Conservation (phyloP, 441 rosid species). For the Viola pubescens region DNA sequence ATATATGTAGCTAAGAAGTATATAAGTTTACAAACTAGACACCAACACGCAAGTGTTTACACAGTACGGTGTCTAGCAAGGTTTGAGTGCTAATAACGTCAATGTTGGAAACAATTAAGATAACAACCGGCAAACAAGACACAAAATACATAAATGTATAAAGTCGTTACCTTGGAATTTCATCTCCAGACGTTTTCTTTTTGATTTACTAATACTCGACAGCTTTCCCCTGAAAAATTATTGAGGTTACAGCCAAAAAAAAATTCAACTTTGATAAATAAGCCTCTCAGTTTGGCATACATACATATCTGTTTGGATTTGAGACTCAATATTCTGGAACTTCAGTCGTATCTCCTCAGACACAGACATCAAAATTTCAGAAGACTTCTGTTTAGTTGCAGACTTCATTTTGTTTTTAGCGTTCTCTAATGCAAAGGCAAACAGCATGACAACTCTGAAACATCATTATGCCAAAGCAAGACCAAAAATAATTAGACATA, state of each 20-base stretch:
- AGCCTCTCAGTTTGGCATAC: conserved; percentile 26
- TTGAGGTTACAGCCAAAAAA: conserved; percentile 16
- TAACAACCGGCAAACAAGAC: no score
- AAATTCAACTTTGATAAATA: conserved; percentile 12
- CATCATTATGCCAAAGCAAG: conserved; percentile 25
- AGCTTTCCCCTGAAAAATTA: conserved; percentile 50
- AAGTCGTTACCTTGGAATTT: conserved; percentile 58
- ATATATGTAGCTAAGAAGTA: no score
- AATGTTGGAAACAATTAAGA: background rate
- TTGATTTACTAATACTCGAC: conserved; percentile 47
- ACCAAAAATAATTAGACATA: conserved; percentile 10
- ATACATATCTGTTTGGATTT: conserved; percentile 65
- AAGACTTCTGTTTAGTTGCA: conserved; percentile 58
- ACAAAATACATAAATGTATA: no score
- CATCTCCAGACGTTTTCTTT: conserved; percentile 66
- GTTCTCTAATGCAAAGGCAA: conserved; percentile 58
- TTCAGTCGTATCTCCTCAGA: conserved; percentile 52
- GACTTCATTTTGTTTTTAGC: conserved; percentile 54
- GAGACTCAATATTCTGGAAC: conserved; percentile 56
- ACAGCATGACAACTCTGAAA: conserved; percentile 57
- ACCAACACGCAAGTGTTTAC: background rate
- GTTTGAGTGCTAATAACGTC: background rate
- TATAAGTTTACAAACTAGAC: no score
- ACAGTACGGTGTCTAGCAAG: conserved; percentile 1
- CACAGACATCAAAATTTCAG: conserved; percentile 63